Evolutionary conservation across 2,329 filamentous ascomycete species (phyloP), one percentile per base, ranked within the genome.

Genomic region (Niveomyces coronatus): DNA sequence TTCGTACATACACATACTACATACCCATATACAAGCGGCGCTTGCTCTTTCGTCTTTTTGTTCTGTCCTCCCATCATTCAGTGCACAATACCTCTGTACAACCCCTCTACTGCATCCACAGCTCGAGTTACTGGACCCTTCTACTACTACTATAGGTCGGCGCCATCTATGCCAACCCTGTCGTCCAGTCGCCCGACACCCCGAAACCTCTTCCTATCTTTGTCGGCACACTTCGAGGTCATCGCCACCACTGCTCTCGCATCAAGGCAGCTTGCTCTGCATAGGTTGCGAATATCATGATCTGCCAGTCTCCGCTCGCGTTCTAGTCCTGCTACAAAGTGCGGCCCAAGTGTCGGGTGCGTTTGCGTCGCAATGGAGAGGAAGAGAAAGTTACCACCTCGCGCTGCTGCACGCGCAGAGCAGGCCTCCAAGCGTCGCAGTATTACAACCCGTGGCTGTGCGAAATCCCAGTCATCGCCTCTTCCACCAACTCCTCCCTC

Each of bases 361-460:
- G 6, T 17, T 22, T 28, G 19, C 32, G 37, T 32, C 31, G 34
- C 39, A 33, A 80, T 80, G 75, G 76, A 81, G 62, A 71, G 64
- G 55, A 80, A 80, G 63, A 68, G 76, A 53, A 81, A 79, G 61
- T 60, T 79, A 44, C 76, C 76, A 16, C 67, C 76, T 29, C 70
- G 77, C 53, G 72, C 74, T 38, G 70, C 74, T 31, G 73, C 76
- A 47, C 69, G 76, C 47, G 65, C 67, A 41, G 77, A 81, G 47
- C 67, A 72, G 41, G 67, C 65, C 38, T 64, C 69, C 37, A 82
- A 80, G 62, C 76, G 72, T 53, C 67, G 75, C 47, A 74, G 66
- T 36, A 57, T 67, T 18, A 76, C 71, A 14, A 68, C 75, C 40
- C 70, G 71, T 41, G 68, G 72, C 15, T 62, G 60, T 44, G 69